phyloP scores from a whole-genome alignment of 1,139 yeast species.

The Sporopachydermia cereana region DNA sequence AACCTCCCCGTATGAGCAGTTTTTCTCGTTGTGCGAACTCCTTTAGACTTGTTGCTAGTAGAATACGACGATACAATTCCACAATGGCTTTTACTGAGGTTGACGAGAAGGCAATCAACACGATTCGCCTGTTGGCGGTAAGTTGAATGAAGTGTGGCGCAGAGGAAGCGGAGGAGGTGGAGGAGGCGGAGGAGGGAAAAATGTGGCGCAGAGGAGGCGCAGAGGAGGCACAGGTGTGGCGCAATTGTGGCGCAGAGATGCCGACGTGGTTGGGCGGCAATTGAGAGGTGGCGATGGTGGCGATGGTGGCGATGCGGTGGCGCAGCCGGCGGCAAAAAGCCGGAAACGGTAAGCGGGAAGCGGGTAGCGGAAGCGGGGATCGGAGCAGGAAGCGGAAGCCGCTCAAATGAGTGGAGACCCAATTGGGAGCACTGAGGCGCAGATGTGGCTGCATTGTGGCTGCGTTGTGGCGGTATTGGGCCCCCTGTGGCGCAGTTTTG shows the following conservation, averaged over 20 bases:
- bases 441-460: background rate
- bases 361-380: no score
- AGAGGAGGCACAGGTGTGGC: no score
- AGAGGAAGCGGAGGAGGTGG: background rate
- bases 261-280: background rate
- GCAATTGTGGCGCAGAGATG: background rate
- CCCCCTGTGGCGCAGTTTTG: no score
- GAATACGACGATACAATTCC: background rate
- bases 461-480: background rate
- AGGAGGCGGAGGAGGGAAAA: background rate
- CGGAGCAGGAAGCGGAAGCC: no score
- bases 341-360: no score
- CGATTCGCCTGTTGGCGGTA: slow-evolving; percentile 79
- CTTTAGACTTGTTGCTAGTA: background rate
- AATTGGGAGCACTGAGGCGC: no score
- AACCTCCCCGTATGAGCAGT: background rate
- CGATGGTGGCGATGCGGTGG: no score
- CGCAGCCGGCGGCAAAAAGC: no score
- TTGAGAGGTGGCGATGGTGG: no score
- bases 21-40: background rate
- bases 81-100: slow-evolving; percentile 31
- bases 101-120: slow-evolving; percentile 70
- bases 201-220: no score
- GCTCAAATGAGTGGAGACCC: no score
- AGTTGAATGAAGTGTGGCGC: slow-evolving; percentile 14